A percentile compares a stretch with the other conserved stretches of the same genome.
Evolutionary conservation across 768 basidiomycete genomes (phyloP).

Genomic region (Agrocybe praecox): DNA sequence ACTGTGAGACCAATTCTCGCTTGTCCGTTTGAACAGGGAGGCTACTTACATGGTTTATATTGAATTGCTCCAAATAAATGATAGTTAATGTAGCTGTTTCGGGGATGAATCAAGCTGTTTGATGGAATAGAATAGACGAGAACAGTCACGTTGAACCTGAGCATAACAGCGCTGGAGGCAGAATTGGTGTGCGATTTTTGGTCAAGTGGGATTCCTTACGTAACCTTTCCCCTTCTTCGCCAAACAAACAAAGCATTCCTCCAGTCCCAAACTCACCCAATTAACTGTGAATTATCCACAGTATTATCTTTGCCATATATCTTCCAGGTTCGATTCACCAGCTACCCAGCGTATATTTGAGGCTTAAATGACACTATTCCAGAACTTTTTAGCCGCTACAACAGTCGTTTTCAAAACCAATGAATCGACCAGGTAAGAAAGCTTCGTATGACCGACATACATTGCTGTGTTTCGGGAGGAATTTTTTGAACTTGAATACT

Average conservation of each 20-base stretch:
- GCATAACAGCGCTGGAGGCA: background rate
- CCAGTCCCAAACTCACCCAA: slow-evolving; percentile 26
- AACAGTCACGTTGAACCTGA: background rate
- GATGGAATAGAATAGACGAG: background rate
- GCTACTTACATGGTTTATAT: background rate
- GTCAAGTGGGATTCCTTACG: slow-evolving; percentile 3
- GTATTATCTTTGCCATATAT: slow-evolving; percentile 21
- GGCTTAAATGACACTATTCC: background rate
- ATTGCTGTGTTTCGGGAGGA: slow-evolving; percentile 7
- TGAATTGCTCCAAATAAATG: background rate
- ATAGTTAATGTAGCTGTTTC: background rate
- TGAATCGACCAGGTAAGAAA: slow-evolving; percentile 64
- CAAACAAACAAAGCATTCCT: slow-evolving; percentile 45
- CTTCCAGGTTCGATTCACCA: slow-evolving; percentile 20
- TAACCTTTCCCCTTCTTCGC: slow-evolving; percentile 12
- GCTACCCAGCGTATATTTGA: background rate
- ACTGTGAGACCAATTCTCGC: background rate
- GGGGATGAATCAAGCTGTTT: background rate
- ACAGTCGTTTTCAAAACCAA: slow-evolving; percentile 35
- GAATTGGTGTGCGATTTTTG: background rate
- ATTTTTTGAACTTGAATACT: slow-evolving; percentile 26
- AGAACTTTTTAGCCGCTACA: slow-evolving; percentile 11
- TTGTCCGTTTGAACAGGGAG: background rate
- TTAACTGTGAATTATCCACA: slow-evolving; percentile 30
- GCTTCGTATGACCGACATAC: background rate